Evolutionary conservation across 352 stramenopile genomes (phyloP).

Genomic region (Phytophthora boehmeriae): DNA sequence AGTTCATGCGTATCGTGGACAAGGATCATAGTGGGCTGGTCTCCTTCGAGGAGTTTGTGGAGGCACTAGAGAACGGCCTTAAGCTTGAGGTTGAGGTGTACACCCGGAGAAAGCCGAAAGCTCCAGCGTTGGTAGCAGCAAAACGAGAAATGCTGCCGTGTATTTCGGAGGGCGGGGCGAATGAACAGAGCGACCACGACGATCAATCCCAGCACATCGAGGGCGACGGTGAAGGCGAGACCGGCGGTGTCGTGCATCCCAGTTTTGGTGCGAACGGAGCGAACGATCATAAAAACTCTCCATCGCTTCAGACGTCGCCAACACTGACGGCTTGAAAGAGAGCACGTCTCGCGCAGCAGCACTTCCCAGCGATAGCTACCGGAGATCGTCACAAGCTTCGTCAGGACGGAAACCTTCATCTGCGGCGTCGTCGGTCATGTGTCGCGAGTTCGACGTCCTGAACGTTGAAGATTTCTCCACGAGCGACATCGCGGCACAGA

Average conservation of each 20-base stretch:
- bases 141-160: constrained; percentile 17
- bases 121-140: constrained; percentile 8
- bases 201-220: not conserved
- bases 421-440: too few species aligned
- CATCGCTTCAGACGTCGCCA: constrained; percentile 12
- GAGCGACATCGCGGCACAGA: too few species aligned
- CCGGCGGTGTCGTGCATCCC: constrained; percentile 5
- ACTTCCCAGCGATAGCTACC: constrained; percentile 11
- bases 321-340: constrained; percentile 12
- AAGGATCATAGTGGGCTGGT: too few species aligned
- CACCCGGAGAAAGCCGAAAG: too few species aligned
- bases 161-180: constrained; percentile 22
- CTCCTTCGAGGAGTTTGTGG: too few species aligned
- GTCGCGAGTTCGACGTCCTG: too few species aligned
- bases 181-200: constrained; percentile 17
- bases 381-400: too few species aligned
- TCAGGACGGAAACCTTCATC: too few species aligned
- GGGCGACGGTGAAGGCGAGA: constrained; percentile 11
- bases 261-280: not conserved
- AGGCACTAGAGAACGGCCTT: too few species aligned
- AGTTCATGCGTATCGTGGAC: too few species aligned
- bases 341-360: constrained; percentile 20
- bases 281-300: constrained; percentile 5
- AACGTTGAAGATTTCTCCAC: too few species aligned
- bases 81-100: too few species aligned